Conservation (phyloP, 169 alveolate species). For the Plasmodium fragile region DNA sequence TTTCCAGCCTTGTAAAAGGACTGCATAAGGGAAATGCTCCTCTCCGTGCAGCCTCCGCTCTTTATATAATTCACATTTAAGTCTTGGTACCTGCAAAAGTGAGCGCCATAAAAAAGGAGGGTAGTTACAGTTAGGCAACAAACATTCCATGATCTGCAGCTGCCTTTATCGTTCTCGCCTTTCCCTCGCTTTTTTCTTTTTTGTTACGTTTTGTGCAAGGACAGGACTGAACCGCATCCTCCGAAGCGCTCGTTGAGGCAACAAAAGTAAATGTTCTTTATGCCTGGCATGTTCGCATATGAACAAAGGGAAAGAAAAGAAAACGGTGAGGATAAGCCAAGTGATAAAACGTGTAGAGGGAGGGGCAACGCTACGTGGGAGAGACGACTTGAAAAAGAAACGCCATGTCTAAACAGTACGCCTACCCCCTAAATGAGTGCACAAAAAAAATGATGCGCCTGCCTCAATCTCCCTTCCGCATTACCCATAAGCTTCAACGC, state of each 20-base stretch:
- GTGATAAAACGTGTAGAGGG: neutral
- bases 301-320: neutral
- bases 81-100: constrained; percentile 23
- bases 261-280: constrained; percentile 83
- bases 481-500: constrained; percentile 84
- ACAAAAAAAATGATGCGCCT: neutral
- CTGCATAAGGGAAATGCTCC: constrained; percentile 64
- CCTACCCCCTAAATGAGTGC: neutral
- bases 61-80: constrained; percentile 34
- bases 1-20: constrained; percentile 59
- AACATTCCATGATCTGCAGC: neutral
- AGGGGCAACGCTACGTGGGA: neutral
- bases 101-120: neutral
- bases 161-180: neutral
- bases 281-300: constrained; percentile 42
- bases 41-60: constrained; percentile 17
- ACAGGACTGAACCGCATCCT: constrained; percentile 88
- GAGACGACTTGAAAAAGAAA: neutral
- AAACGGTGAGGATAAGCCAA: neutral
- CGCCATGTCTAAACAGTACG: neutral
- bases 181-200: neutral
- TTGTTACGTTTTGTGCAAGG: constrained; percentile 76
- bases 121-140: neutral
- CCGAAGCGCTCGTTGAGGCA: constrained; percentile 90
- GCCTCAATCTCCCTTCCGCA: neutral